Conservation (phyloP, 2,329 filamentous ascomycete species). For the Xylariaceae sp. region DNA sequence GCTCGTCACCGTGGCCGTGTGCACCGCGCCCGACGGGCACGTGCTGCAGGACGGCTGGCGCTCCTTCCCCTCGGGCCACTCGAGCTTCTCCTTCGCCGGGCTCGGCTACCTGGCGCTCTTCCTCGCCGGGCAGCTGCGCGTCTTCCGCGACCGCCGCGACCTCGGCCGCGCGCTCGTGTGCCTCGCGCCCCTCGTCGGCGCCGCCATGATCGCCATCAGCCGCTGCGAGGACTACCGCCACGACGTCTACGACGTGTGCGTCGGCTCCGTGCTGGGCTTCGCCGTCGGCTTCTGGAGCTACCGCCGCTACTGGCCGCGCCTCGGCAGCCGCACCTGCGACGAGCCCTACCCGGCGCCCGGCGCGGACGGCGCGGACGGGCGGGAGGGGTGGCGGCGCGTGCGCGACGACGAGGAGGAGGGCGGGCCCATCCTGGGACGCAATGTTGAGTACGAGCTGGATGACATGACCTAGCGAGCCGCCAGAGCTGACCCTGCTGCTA, state of each 20-base stretch:
- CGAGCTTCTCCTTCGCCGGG: slow-evolving; percentile 70
- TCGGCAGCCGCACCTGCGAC: slow-evolving; percentile 45
- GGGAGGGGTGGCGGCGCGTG: slow-evolving; percentile 33
- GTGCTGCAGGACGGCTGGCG: slow-evolving; percentile 76
- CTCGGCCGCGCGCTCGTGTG: slow-evolving; percentile 50
- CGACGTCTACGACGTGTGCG: slow-evolving; percentile 61
- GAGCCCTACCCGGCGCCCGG: slow-evolving; percentile 48
- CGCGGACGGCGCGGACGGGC: slow-evolving; percentile 21
- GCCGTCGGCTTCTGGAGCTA: slow-evolving; percentile 59
- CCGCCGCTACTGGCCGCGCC: slow-evolving; percentile 52
- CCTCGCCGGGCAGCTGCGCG: slow-evolving; percentile 57
- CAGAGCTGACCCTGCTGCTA: slow-evolving; percentile 17
- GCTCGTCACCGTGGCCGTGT: slow-evolving; percentile 60
- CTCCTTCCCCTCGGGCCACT: slow-evolving; percentile 75
- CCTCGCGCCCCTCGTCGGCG: slow-evolving; percentile 51
- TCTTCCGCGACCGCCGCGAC: slow-evolving; percentile 45
- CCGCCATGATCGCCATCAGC: slow-evolving; percentile 60
- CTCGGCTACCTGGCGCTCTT: slow-evolving; percentile 68
- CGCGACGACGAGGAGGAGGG: slow-evolving; percentile 50
- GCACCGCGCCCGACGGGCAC: slow-evolving; percentile 63
- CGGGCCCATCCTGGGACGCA: slow-evolving; percentile 22
- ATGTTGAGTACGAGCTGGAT: slow-evolving; percentile 24
- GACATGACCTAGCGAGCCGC: slow-evolving; percentile 7
- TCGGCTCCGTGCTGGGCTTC: slow-evolving; percentile 54
- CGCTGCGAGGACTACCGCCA: slow-evolving; percentile 64